Conservation (phyloP, 306 rosid species). For the Acacia acuminata region DNA sequence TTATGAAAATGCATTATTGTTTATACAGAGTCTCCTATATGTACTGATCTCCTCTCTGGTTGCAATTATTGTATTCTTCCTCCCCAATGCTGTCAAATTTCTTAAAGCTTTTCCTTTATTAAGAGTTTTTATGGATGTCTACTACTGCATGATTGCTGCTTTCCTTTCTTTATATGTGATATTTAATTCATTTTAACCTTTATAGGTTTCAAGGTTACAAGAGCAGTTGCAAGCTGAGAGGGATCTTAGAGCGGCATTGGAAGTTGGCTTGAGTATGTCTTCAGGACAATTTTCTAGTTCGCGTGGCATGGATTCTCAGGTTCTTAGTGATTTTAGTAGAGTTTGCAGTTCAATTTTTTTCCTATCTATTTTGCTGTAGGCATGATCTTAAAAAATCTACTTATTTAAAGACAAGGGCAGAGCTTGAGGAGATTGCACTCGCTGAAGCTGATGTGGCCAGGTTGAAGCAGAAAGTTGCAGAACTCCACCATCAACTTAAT, state of each 20-base stretch:
- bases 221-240: constrained; percentile 99
- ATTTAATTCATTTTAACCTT: constrained; percentile 30
- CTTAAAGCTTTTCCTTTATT: not conserved
- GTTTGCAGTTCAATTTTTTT: not conserved
- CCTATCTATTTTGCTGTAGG: constrained; percentile 5
- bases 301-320: constrained; percentile 98
- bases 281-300: constrained; percentile 86
- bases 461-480: constrained; percentile 98
- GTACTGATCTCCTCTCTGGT: not conserved
- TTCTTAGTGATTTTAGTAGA: constrained; percentile 33
- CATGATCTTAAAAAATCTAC: constrained; percentile 40
- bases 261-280: constrained; percentile 97
- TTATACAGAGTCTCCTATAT: not conserved
- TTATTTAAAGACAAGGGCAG: constrained; percentile 85
- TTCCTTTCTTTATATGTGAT: constrained; percentile 5
- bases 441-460: constrained; percentile 99
- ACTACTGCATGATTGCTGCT: not conserved
- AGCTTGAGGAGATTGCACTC: constrained; percentile 98
- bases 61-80: not conserved
- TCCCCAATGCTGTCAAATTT: not conserved
- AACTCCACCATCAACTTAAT: constrained; percentile 96
- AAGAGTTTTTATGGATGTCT: constrained; percentile 14
- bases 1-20: not conserved
- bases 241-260: constrained; percentile 99
- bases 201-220: constrained; percentile 95